Evolutionary conservation across 495 filamentous ascomycete genomes (phyloP).

Genomic region (Clavariopsis aquatica): DNA sequence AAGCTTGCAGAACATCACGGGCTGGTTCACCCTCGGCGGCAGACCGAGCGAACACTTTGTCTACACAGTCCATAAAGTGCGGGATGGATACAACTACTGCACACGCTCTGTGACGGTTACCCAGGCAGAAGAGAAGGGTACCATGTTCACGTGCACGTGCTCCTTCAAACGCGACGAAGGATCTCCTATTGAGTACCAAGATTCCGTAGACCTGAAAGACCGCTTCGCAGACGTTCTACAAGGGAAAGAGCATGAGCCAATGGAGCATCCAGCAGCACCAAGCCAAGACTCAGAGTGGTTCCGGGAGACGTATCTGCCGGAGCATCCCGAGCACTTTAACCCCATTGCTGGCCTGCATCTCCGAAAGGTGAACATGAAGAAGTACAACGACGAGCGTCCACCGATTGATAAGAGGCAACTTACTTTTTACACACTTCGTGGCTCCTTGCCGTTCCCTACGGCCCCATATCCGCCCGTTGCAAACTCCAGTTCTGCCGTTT

Average conservation of each 20-base stretch:
- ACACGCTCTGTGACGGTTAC: conserved; percentile 61
- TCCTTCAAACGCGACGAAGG: conserved; percentile 62
- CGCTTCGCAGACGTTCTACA: conserved; percentile 47
- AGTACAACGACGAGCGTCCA: conserved; percentile 53
- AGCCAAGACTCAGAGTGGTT: conserved; percentile 21
- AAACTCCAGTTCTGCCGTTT: neutral
- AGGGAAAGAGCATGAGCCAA: conserved; percentile 45
- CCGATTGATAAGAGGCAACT: conserved; percentile 62
- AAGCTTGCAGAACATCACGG: conserved; percentile 60
- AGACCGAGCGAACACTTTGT: conserved; percentile 58
- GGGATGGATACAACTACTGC: conserved; percentile 59
- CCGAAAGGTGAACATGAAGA: conserved; percentile 63
- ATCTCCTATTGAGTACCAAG: conserved; percentile 48
- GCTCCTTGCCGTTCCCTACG: conserved; percentile 18
- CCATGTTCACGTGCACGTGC: conserved; percentile 62
- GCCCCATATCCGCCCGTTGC: conserved; percentile 28
- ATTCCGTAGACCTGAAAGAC: conserved; percentile 42
- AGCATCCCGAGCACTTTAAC: conserved; percentile 34
- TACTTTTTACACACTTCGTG: conserved; percentile 57
- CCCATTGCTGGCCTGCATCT: conserved; percentile 51
- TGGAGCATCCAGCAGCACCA: conserved; percentile 14
- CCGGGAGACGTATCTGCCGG: conserved; percentile 32
- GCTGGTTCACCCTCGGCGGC: conserved; percentile 65
- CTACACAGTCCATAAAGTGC: conserved; percentile 57
- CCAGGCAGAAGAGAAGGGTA: conserved; percentile 52